Evolutionary conservation across 495 filamentous ascomycete genomes (phyloP), one percentile per base, ranked within the genome.

Genomic region (Glonium stellatum): DNA sequence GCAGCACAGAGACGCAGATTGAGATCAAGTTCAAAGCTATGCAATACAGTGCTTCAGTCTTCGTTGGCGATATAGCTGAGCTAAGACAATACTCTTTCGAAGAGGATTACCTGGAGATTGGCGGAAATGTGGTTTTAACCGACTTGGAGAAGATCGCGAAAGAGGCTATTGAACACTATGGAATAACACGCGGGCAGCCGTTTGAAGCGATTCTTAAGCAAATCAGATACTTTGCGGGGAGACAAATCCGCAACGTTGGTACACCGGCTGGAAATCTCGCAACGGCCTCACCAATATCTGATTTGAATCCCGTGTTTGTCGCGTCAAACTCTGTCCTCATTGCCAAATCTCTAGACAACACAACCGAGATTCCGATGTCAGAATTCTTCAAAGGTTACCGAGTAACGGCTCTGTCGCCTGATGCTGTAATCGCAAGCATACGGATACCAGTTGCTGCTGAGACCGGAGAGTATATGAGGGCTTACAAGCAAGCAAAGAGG

Each of bases 21-120:
- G 93, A 98, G 72, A 86, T 95, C 73, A 97, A 96, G 70, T 98
- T 98, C 80, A 97, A 98, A 77, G 89, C 84, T 1, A 84, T 95
- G 82, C 84, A 90, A 65, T 98, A 96, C 70, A 82, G 84, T 11
- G 83, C 86, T 5, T 97, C 90, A 0, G 92, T 98, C 0, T 97
- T 87, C 69, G 84, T 97, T 13, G 91, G 91, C 25, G 93, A 98
- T 68, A 96, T 98, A 63, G 76, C 88, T 1, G 93, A 97, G 73
- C 75, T 98, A 47, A 77, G 88, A 23, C 79, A 88, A 59, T 97
- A 87, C 71, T 79, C 78, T 1, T 85, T 98, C 68, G 76, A 87
- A 25, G 87, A 90, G 18, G 85, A 93, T 48, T 78, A 88, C 62
- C 72, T 97, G 25, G 88, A 93, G 68, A 84, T 97, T 59, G 93